Evolutionary conservation across 257 asterid genomes (phyloP).

Genomic region (Solanum peruvianum): DNA sequence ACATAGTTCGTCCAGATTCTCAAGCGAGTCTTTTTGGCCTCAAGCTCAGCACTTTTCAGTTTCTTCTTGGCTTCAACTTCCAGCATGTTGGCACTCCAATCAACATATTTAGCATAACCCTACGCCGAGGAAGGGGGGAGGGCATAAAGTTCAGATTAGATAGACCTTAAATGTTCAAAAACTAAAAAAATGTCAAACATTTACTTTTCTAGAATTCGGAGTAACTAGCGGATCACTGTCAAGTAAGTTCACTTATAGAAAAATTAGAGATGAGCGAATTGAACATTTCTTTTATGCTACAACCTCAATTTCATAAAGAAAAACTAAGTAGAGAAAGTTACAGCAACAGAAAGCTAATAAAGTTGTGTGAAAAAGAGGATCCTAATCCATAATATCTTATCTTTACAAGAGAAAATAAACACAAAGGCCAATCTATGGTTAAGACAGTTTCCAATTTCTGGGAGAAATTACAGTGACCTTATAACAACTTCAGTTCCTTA

Average conservation of each 20-base stretch:
- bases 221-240: not conserved
- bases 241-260: not conserved
- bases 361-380: not conserved
- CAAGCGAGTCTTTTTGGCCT: conserved; percentile 66
- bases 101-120: conserved; percentile 92
- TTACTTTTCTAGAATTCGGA: not conserved
- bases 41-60: conserved; percentile 81
- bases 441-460: not conserved
- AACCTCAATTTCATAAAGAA: not conserved
- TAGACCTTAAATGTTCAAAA: not conserved
- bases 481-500: not conserved
- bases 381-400: not conserved
- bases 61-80: conserved; percentile 67
- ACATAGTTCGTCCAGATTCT: conserved; percentile 82
- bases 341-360: not conserved
- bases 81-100: conserved; percentile 80
- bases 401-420: not conserved
- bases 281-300: not conserved
- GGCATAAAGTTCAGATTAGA: not conserved
- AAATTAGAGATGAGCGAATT: not conserved
- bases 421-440: not conserved
- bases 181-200: not conserved
- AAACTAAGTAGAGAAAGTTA: not conserved
- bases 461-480: not conserved
- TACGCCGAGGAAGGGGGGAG: conserved; percentile 10